Evolutionary conservation across 2,329 filamentous ascomycete genomes (phyloP), one percentile per base, ranked within the genome.

Genomic region (Tolypocladium pustulatum): DNA sequence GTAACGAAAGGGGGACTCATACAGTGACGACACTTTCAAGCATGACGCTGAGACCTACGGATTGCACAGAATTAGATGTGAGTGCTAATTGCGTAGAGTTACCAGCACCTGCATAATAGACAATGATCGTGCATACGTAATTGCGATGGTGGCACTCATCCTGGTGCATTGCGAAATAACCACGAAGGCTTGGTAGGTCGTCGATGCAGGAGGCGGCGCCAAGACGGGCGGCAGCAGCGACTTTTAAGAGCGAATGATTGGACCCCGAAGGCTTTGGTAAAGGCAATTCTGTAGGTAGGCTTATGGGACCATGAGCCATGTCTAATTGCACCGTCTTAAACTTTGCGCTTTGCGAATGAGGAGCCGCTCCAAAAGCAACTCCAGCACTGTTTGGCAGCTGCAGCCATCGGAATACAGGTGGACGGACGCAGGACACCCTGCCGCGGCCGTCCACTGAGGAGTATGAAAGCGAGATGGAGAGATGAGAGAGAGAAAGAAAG

Each of bases 241-340:
- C 43, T 20, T 5, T 51, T 30, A 10, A 7, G 46, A 51, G 27
- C 46, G 46, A 30, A 51, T 51, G 27, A 15, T 32, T 20, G 20
- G 9, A 9, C 2, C 4, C 17, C 8, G 30, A 51, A 8, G 46
- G 46, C 20, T 51, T 51, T 8, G 27, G 25, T 6, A 51, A 32
- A 32, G 46, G 52, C 52, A 38, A n/a, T 17, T 34, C 17, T n/a
- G n/a, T n/a, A n/a, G n/a, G n/a, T n/a, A n/a, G n/a, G n/a, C n/a
- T n/a, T n/a, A n/a, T n/a, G n/a, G n/a, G n/a, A n/a, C 36, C 20
- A 55, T 56, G 58, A 57, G 52, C 55, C 55, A 57, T 59, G 58
- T 60, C 55, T 60, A 37, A 60, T 60, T 57, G 55, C 52, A 38
- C 27, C 40, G 54, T 57, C 55, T 57, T 55, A 49, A 37, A 25